Base-by-base conservation (phyloP, 2,329 filamentous ascomycete species). In the Neonectria ditissima region DNA sequence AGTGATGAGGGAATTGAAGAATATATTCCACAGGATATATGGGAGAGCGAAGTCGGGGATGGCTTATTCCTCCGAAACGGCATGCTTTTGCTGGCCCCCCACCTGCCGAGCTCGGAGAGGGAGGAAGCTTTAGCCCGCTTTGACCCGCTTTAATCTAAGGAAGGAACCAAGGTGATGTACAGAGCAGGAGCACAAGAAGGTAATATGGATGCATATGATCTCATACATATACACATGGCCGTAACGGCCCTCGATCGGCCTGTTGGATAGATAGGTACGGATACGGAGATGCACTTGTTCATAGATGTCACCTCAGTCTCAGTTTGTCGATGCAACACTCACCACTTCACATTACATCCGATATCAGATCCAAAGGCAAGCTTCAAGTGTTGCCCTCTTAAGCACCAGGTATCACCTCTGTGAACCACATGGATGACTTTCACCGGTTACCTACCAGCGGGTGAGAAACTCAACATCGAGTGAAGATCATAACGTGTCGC, bases 71-170 rank as follows among this genome's bases (percentile, higher is more conserved):
- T 45, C 53, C 37, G 51, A 53, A 62, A 39, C 47, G 62, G 45
- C 56, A 39, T 3, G 5, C 37, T n/a, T n/a, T n/a, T n/a, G n/a
- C n/a, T n/a, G n/a, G n/a, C 54, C 48, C 54, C 63, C 59, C 59
- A 57, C 59, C 63, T 63, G 57, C 62, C 62, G 62, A 65, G 62
- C 62, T 59, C 58, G 62, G 58, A 65, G 62, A 58, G 59, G 50
- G 59, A 48, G 26, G 55, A 62, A 59, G 63, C 59, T 65, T 65
- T 11, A 55, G 34, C 55, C 50, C 43, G 52, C 44, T 61, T 41
- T 30, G 28, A 32, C 30, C 30, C 30, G 30, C 30, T 48, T 55
- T 28, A 34, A 60, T 45, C 48, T 47, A 32, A 32, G 30, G 30
- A 59, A 32, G 56, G 47, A 59, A 45, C 56, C 39, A 34, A 59